These are phyloP conservation scores for Linderniella brevidens DNA, from an alignment of 257 asterid genomes.

Conservation along the genomic window DNA sequence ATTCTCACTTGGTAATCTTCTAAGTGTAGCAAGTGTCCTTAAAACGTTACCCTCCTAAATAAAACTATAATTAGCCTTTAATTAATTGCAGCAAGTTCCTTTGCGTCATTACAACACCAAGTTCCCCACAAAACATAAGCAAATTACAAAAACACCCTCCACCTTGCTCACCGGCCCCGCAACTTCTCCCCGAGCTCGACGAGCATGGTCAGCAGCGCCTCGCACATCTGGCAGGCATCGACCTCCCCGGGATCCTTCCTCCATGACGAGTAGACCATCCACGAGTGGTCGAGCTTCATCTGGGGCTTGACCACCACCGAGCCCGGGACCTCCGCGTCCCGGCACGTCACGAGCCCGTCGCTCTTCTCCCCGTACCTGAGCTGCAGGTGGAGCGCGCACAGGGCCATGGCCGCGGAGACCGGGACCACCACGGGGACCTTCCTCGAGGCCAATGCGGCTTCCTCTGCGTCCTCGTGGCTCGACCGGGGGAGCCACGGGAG, in stretches of 20 bases:
- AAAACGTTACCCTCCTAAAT: no score
- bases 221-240: constrained; percentile 66
- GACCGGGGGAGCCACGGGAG: constrained; percentile 56
- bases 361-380: constrained; percentile 89
- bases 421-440: constrained; percentile 73
- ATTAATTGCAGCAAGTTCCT: no score
- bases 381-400: constrained; percentile 58
- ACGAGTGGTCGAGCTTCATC: constrained; percentile 66
- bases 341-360: constrained; percentile 85
- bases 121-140: no score
- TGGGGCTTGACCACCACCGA: constrained; percentile 68
- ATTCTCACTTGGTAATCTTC: no score
- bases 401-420: constrained; percentile 61
- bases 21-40: no score
- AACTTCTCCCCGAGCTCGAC: constrained; percentile 38
- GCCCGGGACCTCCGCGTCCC: constrained; percentile 94
- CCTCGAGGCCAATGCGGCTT: constrained; percentile 21
- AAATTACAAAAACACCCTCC: no score
- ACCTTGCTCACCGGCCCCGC: background rate
- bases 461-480: constrained; percentile 20
- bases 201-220: constrained; percentile 66
- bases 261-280: constrained; percentile 94
- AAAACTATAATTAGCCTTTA: no score
- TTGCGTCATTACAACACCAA: no score
- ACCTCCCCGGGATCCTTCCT: constrained; percentile 36